These are phyloP conservation scores for Eurotiales sp. DNA, from an alignment of 2,329 filamentous ascomycete genomes.

Conservation along the genomic window DNA sequence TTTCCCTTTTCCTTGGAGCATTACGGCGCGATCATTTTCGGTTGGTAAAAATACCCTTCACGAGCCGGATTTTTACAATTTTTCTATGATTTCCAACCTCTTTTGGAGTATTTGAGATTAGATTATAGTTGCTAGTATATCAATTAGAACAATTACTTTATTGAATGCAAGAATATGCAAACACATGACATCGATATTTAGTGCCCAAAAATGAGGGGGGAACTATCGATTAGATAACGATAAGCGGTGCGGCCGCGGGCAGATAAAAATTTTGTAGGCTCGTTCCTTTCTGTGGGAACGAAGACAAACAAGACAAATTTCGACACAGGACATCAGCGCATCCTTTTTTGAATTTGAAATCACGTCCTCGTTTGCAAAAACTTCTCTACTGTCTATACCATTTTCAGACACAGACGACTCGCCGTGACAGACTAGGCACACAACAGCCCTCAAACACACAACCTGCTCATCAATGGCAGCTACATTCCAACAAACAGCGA, in stretches of 20 bases:
- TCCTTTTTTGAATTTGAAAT: too few species aligned
- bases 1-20: background rate
- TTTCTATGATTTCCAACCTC: background rate
- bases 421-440: background rate
- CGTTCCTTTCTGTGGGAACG: background rate
- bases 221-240: constrained; percentile 14
- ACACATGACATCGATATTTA: too few species aligned
- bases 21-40: constrained; percentile 9
- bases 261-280: constrained; percentile 9
- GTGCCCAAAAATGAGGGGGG: too few species aligned
- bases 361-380: too few species aligned
- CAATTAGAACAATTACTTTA: background rate
- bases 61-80: background rate
- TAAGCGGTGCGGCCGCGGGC: constrained; percentile 9
- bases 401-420: too few species aligned
- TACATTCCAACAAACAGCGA: constrained; percentile 1
- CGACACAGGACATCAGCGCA: background rate
- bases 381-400: too few species aligned
- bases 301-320: background rate
- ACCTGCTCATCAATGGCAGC: constrained; percentile 5
- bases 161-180: too few species aligned
- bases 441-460: background rate
- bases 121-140: background rate
- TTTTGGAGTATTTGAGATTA: background rate
- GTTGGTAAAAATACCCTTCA: constrained; percentile 8